Evolutionary conservation across 345 rosid species (phyloP), one percentile per base, ranked within the genome.

Genomic region (Raphanus sativus): DNA sequence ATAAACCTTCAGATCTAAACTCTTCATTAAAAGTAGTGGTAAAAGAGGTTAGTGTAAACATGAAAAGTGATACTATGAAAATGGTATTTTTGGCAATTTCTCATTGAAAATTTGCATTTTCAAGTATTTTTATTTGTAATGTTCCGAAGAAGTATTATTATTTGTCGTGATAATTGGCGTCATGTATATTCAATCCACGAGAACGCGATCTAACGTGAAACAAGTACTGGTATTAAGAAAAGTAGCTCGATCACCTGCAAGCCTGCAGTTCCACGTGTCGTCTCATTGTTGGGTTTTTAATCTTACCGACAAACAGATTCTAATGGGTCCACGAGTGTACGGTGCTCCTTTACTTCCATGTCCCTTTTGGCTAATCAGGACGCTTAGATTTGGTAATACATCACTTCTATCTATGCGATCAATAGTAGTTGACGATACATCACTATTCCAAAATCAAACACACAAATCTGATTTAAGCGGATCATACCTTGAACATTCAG

Each of bases 261-360:
- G 4, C 17, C 52, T 38, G 42, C 36, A 45, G 5, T 10, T 4
- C 17, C 68, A 71, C 77, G 68, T 78, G 81, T 72, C 68, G 0
- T 8, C 6, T 13, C 6, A 5, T 1, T 7, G 32, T 42, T 78
- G 62, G 64, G n/a, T n/a, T 40, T 15, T 30, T 12, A 3, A 30
- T 32, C 55, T 34, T 65, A 54, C 81, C 81, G 81, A 72, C 81
- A 72, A 34, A 59, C 29, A 65, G 28, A 42, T 30, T 58, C 5
- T 12, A 60, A 26, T 78, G 32, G 73, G 12, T 17, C 81, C 77
- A 50, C 77, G 73, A 48, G 64, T 42, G 74, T 72, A 78, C 69
- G 77, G 81, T 78, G 69, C 63, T 45, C 63, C 68, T 78, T 78
- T 45, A 78, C 69, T 42, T 61, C 25, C 73, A 30, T 66, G 73